Evolutionary conservation across 2,329 filamentous ascomycete species (phyloP), one percentile per base, ranked within the genome.

Genomic region (Stagonosporopsis vannaccii): DNA sequence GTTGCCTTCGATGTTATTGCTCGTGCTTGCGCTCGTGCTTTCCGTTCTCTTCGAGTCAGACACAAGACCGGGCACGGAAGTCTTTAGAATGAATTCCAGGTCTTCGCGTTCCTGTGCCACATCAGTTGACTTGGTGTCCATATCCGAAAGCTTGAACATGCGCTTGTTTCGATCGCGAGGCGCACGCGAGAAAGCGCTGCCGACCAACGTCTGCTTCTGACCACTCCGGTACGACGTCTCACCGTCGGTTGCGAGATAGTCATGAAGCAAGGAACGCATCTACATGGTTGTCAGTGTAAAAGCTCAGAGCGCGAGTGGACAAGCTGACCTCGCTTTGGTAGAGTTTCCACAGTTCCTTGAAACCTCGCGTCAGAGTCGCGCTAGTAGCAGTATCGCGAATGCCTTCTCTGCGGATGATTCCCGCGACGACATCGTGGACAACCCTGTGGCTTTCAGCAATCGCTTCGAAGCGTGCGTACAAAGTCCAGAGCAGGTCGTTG

Each of bases 271-370:
- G 5, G 93, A 96, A 37, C 93, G 87, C 63, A 99, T 98, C 82
- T 78, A 49, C 5, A 41, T 17, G 4, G 11, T 11, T 25, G 49
- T 62, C 35, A 66, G 53, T 36, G 40, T 41, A 13, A 5, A 28
- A n/a, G n/a, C 2, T 19, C 20, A 11, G 4, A 15, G 2, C 6
- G 8, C 19, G 6, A 20, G 13, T n/a, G 6, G 23, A 11, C 15
- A n/a, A 25, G 17, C 63, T 40, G 59, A 73, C 73, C 73, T 99
- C 95, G 76, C 96, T 98, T 72, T 99, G 95, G 69, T 97, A 94
- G 7, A 99, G 81, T 72, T 97, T 97, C 96, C 96, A 99, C 36
- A 99, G 80, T 77, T 98, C 95, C 70, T 94, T 95, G 78, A 99
- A 99, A 52, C 92, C 92, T 51, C 92, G 88, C 6, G 92, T 88